Percentiles rank a stretch among this genome's conserved stretches.
Conservation (phyloP, 371 early-diverging fungal species). For the Lichtheimia hyalospora region DNA sequence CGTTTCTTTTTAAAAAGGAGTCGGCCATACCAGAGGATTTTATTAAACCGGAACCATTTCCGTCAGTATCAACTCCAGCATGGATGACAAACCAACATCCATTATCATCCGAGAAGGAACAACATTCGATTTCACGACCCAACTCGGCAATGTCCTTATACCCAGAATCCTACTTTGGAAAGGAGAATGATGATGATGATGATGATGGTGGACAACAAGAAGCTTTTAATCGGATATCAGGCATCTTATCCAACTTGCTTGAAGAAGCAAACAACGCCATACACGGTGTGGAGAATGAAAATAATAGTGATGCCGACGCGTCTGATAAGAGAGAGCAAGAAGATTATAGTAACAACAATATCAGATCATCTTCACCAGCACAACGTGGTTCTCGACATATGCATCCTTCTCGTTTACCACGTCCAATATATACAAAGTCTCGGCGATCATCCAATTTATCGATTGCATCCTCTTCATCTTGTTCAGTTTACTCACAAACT, state of each 20-base stretch:
- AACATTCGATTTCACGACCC: constrained; percentile 39
- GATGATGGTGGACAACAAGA: constrained; percentile 26
- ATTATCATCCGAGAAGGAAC: not conserved
- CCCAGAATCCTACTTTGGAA: constrained; percentile 17
- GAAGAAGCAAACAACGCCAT: constrained; percentile 51
- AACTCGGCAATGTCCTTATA: constrained; percentile 35
- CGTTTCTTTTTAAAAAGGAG: constrained; percentile 8
- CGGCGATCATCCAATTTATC: too few species aligned
- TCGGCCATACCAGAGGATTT: constrained; percentile 20
- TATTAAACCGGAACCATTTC: constrained; percentile 24
- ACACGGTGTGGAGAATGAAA: constrained; percentile 27
- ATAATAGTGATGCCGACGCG: not conserved
- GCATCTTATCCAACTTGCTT: constrained; percentile 35
- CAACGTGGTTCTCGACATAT: not conserved
- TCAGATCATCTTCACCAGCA: not conserved
- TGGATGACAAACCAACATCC: not conserved
- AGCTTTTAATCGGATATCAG: constrained; percentile 45
- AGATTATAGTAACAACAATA: not conserved
- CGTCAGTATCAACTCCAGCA: constrained; percentile 29
- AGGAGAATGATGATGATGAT: constrained; percentile 21
- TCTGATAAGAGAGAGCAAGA: constrained; percentile 1
- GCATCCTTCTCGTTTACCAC: too few species aligned
- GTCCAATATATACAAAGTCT: too few species aligned
- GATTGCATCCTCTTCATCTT: not conserved
- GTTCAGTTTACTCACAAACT: not conserved